These are phyloP conservation scores for Eucalyptus rudis DNA, from an alignment of 345 rosid species.

Conservation along the genomic window DNA sequence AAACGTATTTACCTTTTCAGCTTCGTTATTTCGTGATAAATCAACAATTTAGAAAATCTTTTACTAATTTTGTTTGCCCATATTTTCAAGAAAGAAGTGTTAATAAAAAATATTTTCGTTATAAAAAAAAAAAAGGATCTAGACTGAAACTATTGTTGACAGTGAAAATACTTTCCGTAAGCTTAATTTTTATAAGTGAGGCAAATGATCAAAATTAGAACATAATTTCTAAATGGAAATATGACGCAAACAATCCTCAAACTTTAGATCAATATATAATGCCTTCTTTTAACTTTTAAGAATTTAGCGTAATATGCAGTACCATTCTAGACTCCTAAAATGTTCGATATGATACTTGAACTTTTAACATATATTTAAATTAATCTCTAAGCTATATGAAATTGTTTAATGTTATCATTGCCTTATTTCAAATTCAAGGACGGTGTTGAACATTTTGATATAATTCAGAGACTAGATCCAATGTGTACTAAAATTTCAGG, in stretches of 20 bases:
- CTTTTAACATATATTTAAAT: rapidly evolving
- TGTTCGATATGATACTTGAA: rapidly evolving
- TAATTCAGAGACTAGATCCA: no score
- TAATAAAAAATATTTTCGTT: not conserved
- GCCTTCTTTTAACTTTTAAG: no score
- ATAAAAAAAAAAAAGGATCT: not conserved
- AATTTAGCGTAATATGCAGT: rapidly evolving
- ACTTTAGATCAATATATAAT: no score
- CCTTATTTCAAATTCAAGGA: no score
- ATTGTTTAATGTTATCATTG: no score
- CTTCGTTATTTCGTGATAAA: not conserved
- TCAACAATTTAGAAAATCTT: not conserved
- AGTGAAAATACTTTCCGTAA: not conserved
- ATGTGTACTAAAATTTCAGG: no score
- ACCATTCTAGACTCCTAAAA: rapidly evolving
- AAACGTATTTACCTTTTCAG: not conserved
- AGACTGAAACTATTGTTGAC: not conserved
- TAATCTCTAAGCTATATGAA: no score
- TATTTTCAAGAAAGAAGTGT: not conserved
- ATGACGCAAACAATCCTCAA: rapidly evolving
- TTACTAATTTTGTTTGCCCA: not conserved
- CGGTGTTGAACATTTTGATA: rapidly evolving
- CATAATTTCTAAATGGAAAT: no score
- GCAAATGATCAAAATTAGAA: not conserved
- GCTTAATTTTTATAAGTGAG: not conserved